These are phyloP conservation scores for Suillus alpinus DNA, from an alignment of 768 basidiomycete genomes.

Conservation along the genomic window DNA sequence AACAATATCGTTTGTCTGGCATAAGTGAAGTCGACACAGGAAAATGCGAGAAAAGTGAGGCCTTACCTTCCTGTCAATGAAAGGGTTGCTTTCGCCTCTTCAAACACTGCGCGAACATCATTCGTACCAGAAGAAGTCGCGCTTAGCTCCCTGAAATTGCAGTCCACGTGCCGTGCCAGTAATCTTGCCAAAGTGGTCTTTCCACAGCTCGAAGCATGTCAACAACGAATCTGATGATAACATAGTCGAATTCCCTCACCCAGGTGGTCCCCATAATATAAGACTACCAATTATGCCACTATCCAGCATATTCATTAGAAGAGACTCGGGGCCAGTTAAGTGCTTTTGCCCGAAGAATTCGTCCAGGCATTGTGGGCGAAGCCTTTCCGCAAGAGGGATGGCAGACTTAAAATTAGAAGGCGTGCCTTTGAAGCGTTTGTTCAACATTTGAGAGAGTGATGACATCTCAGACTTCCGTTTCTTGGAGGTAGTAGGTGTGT, in stretches of 20 bases:
- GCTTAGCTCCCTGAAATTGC: constrained; percentile 72
- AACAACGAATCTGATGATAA: background rate
- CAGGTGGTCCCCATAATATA: constrained; percentile 76
- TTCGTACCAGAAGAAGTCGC: constrained; percentile 68
- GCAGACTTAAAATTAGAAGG: constrained; percentile 28
- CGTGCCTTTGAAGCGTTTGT: constrained; percentile 23
- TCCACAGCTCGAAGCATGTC: constrained; percentile 45
- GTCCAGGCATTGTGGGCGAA: constrained; percentile 60
- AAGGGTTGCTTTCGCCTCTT: constrained; percentile 69
- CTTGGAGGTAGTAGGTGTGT: constrained; percentile 22
- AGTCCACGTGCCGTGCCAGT: constrained; percentile 56
- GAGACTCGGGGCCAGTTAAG: constrained; percentile 53
- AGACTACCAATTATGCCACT: constrained; percentile 54
- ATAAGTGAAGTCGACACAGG: constrained; percentile 5
- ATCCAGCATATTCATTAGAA: constrained; percentile 53
- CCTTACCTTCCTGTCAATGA: constrained; percentile 60
- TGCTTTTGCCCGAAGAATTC: constrained; percentile 75
- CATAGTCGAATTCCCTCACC: constrained; percentile 34
- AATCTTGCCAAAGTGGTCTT: constrained; percentile 78
- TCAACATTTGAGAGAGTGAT: background rate
- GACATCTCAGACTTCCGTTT: constrained; percentile 26
- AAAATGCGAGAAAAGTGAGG: background rate
- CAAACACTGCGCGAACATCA: constrained; percentile 71
- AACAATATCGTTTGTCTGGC: constrained; percentile 70
- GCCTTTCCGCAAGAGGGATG: constrained; percentile 66